Evolutionary conservation across 2,329 filamentous ascomycete species (phyloP).

Genomic region (Zasmidium citrigriseum): DNA sequence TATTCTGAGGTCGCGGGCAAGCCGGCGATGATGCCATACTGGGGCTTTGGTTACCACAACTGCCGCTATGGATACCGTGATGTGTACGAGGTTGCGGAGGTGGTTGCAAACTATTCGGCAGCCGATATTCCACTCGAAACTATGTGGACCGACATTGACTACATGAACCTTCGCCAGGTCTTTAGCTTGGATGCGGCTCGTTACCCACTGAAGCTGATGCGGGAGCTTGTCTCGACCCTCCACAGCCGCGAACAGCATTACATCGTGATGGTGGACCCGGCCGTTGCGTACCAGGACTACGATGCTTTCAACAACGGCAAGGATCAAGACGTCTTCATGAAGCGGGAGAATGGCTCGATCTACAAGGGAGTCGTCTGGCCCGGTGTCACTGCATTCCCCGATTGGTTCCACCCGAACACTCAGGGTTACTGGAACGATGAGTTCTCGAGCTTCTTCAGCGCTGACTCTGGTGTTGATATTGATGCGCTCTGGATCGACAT

Average conservation of each 20-base stretch:
- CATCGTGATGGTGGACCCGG: conserved; percentile 73
- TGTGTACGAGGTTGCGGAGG: conserved; percentile 65
- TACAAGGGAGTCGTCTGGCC: conserved; percentile 74
- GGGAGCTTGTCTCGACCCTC: conserved; percentile 63
- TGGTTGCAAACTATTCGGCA: conserved; percentile 64
- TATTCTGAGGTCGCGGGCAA: conserved; percentile 53
- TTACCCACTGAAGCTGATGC: conserved; percentile 64
- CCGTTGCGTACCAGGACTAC: conserved; percentile 51
- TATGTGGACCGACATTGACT: conserved; percentile 63
- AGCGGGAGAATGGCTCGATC: conserved; percentile 55
- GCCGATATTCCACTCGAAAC: conserved; percentile 69
- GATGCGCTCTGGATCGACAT: conserved; percentile 74
- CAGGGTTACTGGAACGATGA: conserved; percentile 70
- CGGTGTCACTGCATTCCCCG: conserved; percentile 53
- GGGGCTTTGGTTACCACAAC: conserved; percentile 55
- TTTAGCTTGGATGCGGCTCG: conserved; percentile 67
- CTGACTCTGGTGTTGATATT: conserved; percentile 67
- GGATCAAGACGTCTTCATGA: conserved; percentile 57
- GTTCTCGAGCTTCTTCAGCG: conserved; percentile 65
- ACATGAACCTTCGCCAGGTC: conserved; percentile 51
- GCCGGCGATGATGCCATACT: conserved; percentile 54
- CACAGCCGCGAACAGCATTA: conserved; percentile 38
- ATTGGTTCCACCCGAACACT: conserved; percentile 71
- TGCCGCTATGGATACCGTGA: conserved; percentile 56
- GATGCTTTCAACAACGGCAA: conserved; percentile 64